Evolutionary conservation across 2,329 filamentous ascomycete species (phyloP), one percentile per base, ranked within the genome.

Genomic region (Cercospora sp.): DNA sequence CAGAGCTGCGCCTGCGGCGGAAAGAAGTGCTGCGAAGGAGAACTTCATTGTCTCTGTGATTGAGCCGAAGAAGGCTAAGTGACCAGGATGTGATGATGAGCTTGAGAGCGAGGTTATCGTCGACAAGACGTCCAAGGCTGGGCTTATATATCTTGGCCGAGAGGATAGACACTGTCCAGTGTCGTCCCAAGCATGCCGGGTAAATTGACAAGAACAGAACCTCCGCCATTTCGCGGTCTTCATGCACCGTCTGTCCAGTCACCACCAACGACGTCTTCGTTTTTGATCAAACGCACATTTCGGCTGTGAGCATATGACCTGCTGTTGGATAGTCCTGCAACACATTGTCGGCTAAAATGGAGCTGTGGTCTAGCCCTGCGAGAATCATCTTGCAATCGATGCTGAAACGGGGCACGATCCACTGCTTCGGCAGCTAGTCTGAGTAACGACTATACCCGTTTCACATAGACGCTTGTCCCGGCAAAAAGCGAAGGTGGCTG

Each of bases 331-430:
- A 24, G 32, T 37, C 18, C 18, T 21, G 28, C 55, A 37, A 59
- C 8, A 6, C 32, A 1, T 32, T 59, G 55, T 59, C 55, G 55
- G 55, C 55, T 59, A 59, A 59, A 59, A n/a, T 18, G 55, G 30
- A 37, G 16, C 32, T 37, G 28, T 3, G 16, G n/a, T 34, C 30
- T 59, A 32, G 55, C 8, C 55, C 12, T 43, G 37, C 37, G 16
- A 34, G 55, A 9, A 37, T 32, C 55, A 10, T 59, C 30, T 24
- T 21, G 13, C 28, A 13, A 58, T 9, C 16, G 55, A 21, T 2
- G 55, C 55, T 59, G 55, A 59, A 59, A 59, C 55, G 32, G 55
- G 16, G 18, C 28, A 34, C 24, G 55, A 55, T 55, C 49, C 49
- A 55, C 49, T 10, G 24, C 24, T 26, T 26, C 49, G 21, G 12